Evolutionary conservation across 345 rosid genomes (phyloP), one percentile per base, ranked within the genome.

Genomic region (Euphorbia pulcherrima): DNA sequence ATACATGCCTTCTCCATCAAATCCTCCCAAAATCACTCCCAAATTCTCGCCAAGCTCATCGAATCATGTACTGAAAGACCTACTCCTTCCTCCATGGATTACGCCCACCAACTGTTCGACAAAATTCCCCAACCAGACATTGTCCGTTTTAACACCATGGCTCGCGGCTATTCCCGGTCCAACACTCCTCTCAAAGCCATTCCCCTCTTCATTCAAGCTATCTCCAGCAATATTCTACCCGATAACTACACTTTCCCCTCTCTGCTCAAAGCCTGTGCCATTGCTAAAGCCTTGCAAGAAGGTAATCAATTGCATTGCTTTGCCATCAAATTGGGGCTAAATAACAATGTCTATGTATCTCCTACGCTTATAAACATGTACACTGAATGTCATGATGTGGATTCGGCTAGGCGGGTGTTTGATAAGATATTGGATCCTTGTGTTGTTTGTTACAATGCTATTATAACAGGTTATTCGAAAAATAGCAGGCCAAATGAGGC

Each of bases 1-100:
- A 74, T 89, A 65, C 96, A 92, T 13, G 89, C 85, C 66, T 64
- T 82, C 60, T 35, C 87, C 33, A 69, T 89, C 83, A 92, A 89
- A 82, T 74, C 89, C 21, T 81, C 83, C 76, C 89, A 57, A 4
- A 54, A 78, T 50, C 86, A 87, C 74, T 63, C 68, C 68, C 65
- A 77, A 30, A 46, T 78, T 47, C 68, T 79, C 27, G 58, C 73
- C 35, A 68, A 68, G 65, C 33, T 68, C 65, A 57, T 74, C 23
- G 48, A 68, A 26, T 80, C 75, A 69, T 91, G 90, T 48, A 79
- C 97, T 33, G 5, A 0, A 1, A 12, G 1, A 0, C 69, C 73
- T 0, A 60, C 56, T 4, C 0, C 62, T 2, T 61, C 69, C 6
- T 64, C 78, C 18, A 69, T 65, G 71, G 66, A 64, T 16, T 27